A percentile compares a stretch with the other conserved stretches of the same genome.
Evolutionary conservation across 495 filamentous ascomycete species (phyloP).

Genomic region (Talaromyces ruber): DNA sequence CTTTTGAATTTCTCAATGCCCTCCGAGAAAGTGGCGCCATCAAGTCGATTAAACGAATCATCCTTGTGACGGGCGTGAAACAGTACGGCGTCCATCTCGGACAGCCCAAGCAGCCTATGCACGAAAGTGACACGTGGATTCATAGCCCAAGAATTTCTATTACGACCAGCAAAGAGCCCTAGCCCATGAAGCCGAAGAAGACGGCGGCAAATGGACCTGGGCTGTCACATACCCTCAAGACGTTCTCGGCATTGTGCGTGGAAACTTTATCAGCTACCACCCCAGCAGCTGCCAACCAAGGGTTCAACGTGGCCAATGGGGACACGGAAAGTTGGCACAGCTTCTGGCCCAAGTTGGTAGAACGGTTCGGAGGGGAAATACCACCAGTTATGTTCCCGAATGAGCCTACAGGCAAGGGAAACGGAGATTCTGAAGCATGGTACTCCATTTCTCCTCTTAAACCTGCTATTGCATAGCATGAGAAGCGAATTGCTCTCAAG

Average conservation of each 20-base stretch:
- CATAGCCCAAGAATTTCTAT: slow-evolving; percentile 20
- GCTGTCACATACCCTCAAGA: slow-evolving; percentile 45
- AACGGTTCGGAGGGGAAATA: slow-evolving; percentile 33
- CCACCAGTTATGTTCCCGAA: slow-evolving; percentile 30
- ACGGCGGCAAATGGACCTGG: slow-evolving; percentile 19
- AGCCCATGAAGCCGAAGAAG: slow-evolving; percentile 8
- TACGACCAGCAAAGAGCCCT: slow-evolving; percentile 32
- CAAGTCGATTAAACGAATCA: slow-evolving; percentile 22
- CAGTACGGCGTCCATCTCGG: slow-evolving; percentile 45
- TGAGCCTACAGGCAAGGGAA: slow-evolving; percentile 1
- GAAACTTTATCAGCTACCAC: slow-evolving; percentile 23
- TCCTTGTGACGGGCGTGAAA: slow-evolving; percentile 40
- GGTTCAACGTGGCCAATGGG: slow-evolving; percentile 49
- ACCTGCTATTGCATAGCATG: slow-evolving; percentile 26
- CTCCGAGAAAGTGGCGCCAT: too few relatives aligned
- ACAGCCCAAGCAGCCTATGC: slow-evolving; percentile 24
- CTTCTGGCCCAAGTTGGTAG: slow-evolving; percentile 45
- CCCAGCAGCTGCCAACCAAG: slow-evolving; percentile 31
- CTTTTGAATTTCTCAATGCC: slow-evolving; percentile 5
- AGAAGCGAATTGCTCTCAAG: slow-evolving; percentile 21
- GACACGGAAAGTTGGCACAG: slow-evolving; percentile 46
- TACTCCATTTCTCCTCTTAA: slow-evolving; percentile 11
- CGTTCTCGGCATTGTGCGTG: slow-evolving; percentile 13
- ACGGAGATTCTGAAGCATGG: slow-evolving; percentile 30
- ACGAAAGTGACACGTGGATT: slow-evolving; percentile 18